Evolutionary conservation across 768 basidiomycete species (phyloP), one percentile per base, ranked within the genome.

Genomic region (Leccinum incarnatum): DNA sequence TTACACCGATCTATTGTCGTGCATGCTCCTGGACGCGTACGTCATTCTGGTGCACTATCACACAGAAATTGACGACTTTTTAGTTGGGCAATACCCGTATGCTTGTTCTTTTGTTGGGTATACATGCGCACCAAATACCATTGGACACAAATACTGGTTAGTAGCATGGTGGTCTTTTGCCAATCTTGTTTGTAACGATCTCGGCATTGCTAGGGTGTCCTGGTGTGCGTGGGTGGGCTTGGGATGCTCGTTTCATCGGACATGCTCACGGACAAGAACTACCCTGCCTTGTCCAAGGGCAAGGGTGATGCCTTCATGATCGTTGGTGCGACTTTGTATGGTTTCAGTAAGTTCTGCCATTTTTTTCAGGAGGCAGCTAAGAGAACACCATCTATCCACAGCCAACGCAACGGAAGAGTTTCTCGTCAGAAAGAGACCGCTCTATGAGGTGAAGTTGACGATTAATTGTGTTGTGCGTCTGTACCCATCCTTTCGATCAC

Each of bases 391-490:
- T 51, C 34, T 2, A 54, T 54, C 25, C 23, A 30, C 62, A 93
- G 91, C 89, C 23, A 94, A 94, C 63, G 90, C 92, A 29, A 91
- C 90, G 0, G 93, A 95, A 70, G 93, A 94, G 68, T 90, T 89
- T 72, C 84, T 94, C 59, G 93, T 95, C 30, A 82, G 92, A 59
- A 83, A 75, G 64, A 79, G 85, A 12, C 93, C 93, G 5, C 75
- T 94, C 42, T 94, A 92, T 65, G 93, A 94, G 76, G 85, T 81
- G 25, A 54, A 46, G 57, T 32, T 19, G 47, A 27, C n/a, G 10
- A 5, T 7, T 27, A 10, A 11, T 17, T 29, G n/a, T 17, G 3
- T 21, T 48, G 23, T 64, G 47, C 25, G 11, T 32, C 42, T 8
- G 15, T 21, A 51, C 34, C 48, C 36, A 42, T 54, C 17, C 36